Percentiles rank a stretch among this genome's conserved stretches.
These are phyloP conservation scores for Raphanus raphanistrum DNA, from an alignment of 345 rosid species.

Conservation along the genomic window DNA sequence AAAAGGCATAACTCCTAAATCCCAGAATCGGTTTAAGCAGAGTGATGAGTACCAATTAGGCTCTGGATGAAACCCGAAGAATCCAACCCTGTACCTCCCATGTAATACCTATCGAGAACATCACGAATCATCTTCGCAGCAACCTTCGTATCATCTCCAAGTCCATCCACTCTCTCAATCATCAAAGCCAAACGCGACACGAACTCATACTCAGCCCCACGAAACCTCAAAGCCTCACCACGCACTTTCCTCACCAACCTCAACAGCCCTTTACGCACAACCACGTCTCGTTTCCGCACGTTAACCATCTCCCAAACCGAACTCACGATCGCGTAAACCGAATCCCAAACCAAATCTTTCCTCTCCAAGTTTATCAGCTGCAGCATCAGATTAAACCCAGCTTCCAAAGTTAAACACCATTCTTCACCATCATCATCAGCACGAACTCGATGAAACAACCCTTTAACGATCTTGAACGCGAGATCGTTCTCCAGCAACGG, in stretches of 20 bases:
- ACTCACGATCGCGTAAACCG: slow-evolving; percentile 16
- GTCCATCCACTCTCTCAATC: slow-evolving; percentile 6
- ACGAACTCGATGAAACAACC: neutral
- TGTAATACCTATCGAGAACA: slow-evolving; percentile 28
- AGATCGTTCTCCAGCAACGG: neutral
- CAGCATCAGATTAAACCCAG: slow-evolving; percentile 25
- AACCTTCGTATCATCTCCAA: neutral
- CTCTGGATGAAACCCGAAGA: neutral
- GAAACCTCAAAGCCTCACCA: slow-evolving; percentile 32
- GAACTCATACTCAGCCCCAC: slow-evolving; percentile 15
- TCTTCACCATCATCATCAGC: neutral
- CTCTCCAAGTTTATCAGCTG: neutral
- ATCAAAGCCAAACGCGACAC: slow-evolving; percentile 26
- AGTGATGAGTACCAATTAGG: neutral
- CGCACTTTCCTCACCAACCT: slow-evolving; percentile 16
- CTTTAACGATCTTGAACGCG: neutral
- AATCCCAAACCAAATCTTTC: slow-evolving; percentile 4
- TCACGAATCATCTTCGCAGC: neutral
- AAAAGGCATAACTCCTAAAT: neutral
- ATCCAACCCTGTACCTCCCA: slow-evolving; percentile 1
- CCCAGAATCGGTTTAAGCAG: neutral
- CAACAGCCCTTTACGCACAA: slow-evolving; percentile 26
- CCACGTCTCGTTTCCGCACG: neutral
- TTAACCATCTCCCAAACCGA: slow-evolving; percentile 31
- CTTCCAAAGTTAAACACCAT: slow-evolving; percentile 32